Evolutionary conservation across 1,284 basidiomycete genomes (phyloP), one percentile per base, ranked within the genome.

Genomic region (Pyrrhoderma lamaoense): DNA sequence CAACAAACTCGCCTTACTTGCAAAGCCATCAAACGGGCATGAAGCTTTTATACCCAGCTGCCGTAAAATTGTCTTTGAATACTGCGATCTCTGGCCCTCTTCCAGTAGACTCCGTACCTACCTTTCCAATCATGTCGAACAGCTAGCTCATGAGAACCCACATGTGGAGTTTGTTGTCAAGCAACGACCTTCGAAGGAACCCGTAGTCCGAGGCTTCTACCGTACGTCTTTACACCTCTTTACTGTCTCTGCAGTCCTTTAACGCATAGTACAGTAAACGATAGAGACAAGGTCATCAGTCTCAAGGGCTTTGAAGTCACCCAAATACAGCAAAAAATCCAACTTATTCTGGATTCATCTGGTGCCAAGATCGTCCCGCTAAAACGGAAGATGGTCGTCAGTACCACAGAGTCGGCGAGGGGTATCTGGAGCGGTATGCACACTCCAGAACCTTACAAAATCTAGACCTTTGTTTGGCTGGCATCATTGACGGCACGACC

Each of bases 381-480:
- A 60, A 90, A 79, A 59, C 66, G 84, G 21, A 74, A 79, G 55
- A 74, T 77, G 18, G 82, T 92, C 34, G 82, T 88, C 71, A 89
- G 85, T 62, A 79, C 77, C 39, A 82, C 83, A 47, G 85, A 89
- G 68, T 76, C 87, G 25, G 75, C 85, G 21, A 80, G 89, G 65
- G 89, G 89, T 49, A 88, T 92, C 58, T 91, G 88, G 89, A 87
- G 83, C 64, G 87, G 88, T 40, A 64, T 90, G 56, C 88, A 90
- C 60, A 81, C 82, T 35, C 68, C 69, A 56, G 76, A 80, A 49
- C 64, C 70, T 27, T 73, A 71, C 66, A 69, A 69, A 57, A 75
- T 75, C 58, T 71, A 42, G 42, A 11, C 7, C 14, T 18, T n/a
- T 5, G 8, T 7, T 16, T n/a, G n/a, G n/a, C n/a, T n/a, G n/a